Percentiles rank a stretch among this genome's conserved stretches.
Conservation (phyloP, 2,329 filamentous ascomycete species). For the Paracoccidioides brasiliensis region DNA sequence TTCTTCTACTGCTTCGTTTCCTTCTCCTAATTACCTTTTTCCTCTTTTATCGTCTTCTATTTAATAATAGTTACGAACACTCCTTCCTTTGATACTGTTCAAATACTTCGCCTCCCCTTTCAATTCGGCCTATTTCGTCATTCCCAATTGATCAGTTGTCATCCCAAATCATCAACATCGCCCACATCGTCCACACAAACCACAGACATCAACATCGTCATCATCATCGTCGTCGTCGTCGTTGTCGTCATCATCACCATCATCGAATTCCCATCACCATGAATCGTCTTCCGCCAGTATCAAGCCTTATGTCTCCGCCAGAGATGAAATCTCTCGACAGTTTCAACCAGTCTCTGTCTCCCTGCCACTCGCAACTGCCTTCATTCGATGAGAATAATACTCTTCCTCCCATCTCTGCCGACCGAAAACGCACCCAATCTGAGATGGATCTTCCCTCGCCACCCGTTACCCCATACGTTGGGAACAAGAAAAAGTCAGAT, state of each 20-base stretch:
- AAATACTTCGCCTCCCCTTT: background rate
- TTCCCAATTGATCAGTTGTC: background rate
- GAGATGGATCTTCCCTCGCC: slow-evolving; percentile 34
- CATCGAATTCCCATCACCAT: slow-evolving; percentile 21
- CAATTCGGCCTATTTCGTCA: background rate
- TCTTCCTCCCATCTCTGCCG: slow-evolving; percentile 30
- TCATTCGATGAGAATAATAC: slow-evolving; percentile 21
- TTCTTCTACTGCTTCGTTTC: background rate
- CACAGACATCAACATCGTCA: too few species aligned
- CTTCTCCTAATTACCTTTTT: background rate
- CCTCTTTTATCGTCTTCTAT: slow-evolving; percentile 4
- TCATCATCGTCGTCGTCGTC: slow-evolving; percentile 3
- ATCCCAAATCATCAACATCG: background rate
- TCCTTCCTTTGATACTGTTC: background rate
- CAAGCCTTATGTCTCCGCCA: slow-evolving; percentile 35
- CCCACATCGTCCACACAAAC: background rate
- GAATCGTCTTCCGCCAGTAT: slow-evolving; percentile 31
- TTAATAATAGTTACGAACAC: background rate
- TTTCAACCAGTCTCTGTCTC: slow-evolving; percentile 19
- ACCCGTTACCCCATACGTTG: slow-evolving; percentile 33
- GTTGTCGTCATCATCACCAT: slow-evolving; percentile 14
- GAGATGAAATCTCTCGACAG: slow-evolving; percentile 40
- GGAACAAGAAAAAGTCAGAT: slow-evolving; percentile 27
- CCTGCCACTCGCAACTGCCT: slow-evolving; percentile 18
- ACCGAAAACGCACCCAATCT: slow-evolving; percentile 30